Evolutionary conservation across 108 stramenopile genomes (phyloP), one percentile per base, ranked within the genome.

Genomic region (Tribonema minus): DNA sequence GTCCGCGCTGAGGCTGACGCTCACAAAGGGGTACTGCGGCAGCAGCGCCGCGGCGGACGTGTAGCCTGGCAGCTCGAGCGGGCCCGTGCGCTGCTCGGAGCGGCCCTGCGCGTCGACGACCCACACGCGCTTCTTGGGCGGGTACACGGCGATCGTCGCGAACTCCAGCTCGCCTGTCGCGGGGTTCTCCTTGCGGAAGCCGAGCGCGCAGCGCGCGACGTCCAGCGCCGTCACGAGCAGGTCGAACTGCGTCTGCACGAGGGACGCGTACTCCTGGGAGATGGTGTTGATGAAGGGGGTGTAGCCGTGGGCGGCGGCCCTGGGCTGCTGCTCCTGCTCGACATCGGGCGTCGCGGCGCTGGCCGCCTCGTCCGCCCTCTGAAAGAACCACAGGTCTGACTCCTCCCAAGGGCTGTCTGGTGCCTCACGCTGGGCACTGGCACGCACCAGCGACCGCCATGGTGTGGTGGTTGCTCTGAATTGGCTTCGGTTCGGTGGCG

Each of bases 91-190:
- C 28, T 40, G 27, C 25, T 15, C 33, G 41, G 32, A 25, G 6
- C 9, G 20, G 26, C 64, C 64, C 28, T 64, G 30, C 3, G 4
- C 23, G 33, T 64, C 62, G 33, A 39, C 29, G 7, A 61, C 26
- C 29, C 26, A 73, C 27, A 64, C 39, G 34, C 37, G 62, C 12
- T 6, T 6, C 31, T 23, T 73, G 5, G 38, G 38, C 30, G 76
- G 76, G 25, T 64, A 77, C 33, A 35, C 61, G 34, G 68, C 36
- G 61, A 67, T 68, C 26, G 61, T 68, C 3, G 61, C 68, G 36
- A 79, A 79, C 31, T 79, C 68, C 39, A 79, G 37, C 25, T 27
- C 67, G 66, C 76, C 76, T 31, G 67, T 67, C n/a, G 59, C 76
- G 12, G 38, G 32, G 36, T 61, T 68, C 37, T 77, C 76, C 15